A percentile compares a stretch with the other conserved stretches of the same genome.
phyloP scores from a whole-genome alignment of 257 asterid genomes.

The Datura wrightii region DNA sequence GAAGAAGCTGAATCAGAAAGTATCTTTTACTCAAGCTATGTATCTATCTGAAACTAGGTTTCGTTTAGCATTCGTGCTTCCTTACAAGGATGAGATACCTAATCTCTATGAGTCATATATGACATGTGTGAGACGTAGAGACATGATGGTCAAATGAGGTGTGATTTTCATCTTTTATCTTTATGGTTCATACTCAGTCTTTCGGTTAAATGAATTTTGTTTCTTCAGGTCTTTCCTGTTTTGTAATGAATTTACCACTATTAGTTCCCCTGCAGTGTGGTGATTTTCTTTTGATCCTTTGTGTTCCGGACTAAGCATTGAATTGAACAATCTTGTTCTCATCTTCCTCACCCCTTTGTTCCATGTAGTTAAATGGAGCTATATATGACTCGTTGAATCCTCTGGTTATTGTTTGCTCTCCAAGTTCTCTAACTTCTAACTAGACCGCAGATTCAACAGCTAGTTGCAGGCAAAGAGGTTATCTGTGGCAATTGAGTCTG shows the following conservation, averaged over 20 bases:
- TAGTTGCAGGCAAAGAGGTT: not conserved
- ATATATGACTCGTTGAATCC: not conserved
- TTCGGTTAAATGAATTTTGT: not conserved
- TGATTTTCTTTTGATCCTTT: not conserved
- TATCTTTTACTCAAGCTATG: not conserved
- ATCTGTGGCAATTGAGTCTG: not conserved
- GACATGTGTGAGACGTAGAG: not conserved
- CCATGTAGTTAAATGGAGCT: no score
- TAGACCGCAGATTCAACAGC: not conserved
- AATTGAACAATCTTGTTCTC: not conserved
- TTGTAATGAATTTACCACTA: not conserved
- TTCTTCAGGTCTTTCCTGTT: constrained; percentile 22
- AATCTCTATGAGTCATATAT: constrained; percentile 32
- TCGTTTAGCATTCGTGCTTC: constrained; percentile 4
- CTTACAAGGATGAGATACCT: constrained; percentile 35
- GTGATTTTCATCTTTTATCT: not conserved
- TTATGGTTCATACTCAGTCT: not conserved
- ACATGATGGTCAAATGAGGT: not conserved
- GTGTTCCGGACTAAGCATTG: not conserved
- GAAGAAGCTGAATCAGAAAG: constrained; percentile 28
- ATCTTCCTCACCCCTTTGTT: no score
- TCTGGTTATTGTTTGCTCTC: not conserved
- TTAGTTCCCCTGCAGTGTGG: not conserved
- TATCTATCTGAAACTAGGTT: not conserved
- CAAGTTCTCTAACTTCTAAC: not conserved